phyloP scores from a whole-genome alignment of 1,139 yeast genomes.

The Taphrina communis region DNA sequence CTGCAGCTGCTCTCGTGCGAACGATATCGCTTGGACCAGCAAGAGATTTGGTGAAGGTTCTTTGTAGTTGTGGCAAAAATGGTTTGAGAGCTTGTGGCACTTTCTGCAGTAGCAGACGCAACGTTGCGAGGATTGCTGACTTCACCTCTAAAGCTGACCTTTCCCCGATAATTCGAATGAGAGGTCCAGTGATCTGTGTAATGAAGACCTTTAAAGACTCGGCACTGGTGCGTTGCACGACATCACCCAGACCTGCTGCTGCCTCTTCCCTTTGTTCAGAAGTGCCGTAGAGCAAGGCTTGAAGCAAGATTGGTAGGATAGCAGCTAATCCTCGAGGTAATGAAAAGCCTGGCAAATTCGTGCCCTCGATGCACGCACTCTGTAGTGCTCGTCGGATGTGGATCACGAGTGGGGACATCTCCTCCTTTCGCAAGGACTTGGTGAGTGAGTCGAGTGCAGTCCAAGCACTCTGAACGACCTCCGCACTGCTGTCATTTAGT shows the following conservation, averaged over 20 bases:
- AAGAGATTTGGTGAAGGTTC: conserved; percentile 92
- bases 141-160: conserved; percentile 88
- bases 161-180: conserved; percentile 97
- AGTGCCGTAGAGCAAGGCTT: conserved; percentile 93
- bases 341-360: conserved; percentile 75
- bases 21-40: conserved; percentile 76
- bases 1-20: conserved; percentile 83
- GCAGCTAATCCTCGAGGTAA: conserved; percentile 88
- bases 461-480: conserved; percentile 73
- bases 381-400: conserved; percentile 78
- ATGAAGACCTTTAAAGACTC: conserved; percentile 82
- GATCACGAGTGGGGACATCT: conserved; percentile 74
- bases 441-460: conserved; percentile 69
- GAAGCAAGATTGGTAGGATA: conserved; percentile 86
- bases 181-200: conserved; percentile 93
- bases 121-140: conserved; percentile 85
- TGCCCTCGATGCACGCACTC: conserved; percentile 67
- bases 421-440: conserved; percentile 67
- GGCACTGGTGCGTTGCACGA: conserved; percentile 85
- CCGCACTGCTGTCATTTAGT: conserved; percentile 70
- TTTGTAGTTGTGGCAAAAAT: conserved; percentile 93
- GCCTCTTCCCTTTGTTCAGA: conserved; percentile 82
- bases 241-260: conserved; percentile 87
- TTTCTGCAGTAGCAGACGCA: conserved; percentile 75
- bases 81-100: conserved; percentile 93